These are phyloP conservation scores for Malus hybrid DNA, from an alignment of 331 rosid genomes.

Conservation along the genomic window DNA sequence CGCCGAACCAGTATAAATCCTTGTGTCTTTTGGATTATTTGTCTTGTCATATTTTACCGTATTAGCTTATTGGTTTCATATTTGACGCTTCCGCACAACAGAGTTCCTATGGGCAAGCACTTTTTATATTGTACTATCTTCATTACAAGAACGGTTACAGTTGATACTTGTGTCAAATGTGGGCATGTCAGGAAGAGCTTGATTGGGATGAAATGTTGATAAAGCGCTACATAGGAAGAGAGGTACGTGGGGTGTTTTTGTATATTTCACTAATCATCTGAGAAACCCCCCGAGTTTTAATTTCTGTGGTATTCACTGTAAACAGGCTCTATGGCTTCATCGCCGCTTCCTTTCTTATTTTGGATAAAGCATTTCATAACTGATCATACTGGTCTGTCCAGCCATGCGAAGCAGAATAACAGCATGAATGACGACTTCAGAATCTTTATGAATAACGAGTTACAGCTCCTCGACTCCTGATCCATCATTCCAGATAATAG, in stretches of 20 bases:
- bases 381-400: slow-evolving; percentile 13
- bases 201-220: slow-evolving; percentile 72
- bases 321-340: slow-evolving; percentile 90
- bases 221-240: slow-evolving; percentile 75
- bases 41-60: too few relatives aligned
- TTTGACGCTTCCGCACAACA: too few relatives aligned
- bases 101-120: background rate
- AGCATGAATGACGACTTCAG: slow-evolving; percentile 15
- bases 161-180: background rate
- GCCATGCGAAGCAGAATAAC: slow-evolving; percentile 19
- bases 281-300: background rate
- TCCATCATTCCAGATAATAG: slow-evolving; percentile 34
- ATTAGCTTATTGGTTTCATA: too few relatives aligned
- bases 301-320: slow-evolving; percentile 4
- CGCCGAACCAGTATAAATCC: too few relatives aligned
- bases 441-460: slow-evolving; percentile 44
- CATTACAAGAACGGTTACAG: background rate
- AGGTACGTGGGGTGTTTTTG: slow-evolving; percentile 29
- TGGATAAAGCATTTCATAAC: slow-evolving; percentile 41
- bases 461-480: slow-evolving; percentile 43
- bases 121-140: background rate
- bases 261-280: slow-evolving; percentile 1
- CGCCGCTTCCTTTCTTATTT: slow-evolving; percentile 64
- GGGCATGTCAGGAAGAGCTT: slow-evolving; percentile 64
- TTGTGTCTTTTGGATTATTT: too few relatives aligned